These are phyloP conservation scores for Rubia occidens DNA, from an alignment of 305 asterid genomes.

Conservation along the genomic window DNA sequence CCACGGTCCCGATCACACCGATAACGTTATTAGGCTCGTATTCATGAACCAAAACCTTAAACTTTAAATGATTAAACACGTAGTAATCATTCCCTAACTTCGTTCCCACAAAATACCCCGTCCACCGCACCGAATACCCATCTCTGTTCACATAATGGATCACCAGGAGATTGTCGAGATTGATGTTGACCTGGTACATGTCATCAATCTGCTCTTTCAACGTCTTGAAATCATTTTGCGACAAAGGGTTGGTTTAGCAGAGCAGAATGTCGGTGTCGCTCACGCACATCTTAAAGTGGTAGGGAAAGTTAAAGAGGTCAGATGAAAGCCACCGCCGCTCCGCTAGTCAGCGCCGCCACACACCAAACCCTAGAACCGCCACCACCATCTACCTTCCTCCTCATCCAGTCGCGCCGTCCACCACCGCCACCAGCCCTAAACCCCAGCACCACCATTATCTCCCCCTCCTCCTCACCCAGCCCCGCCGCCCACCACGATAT, in stretches of 20 bases:
- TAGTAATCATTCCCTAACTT: slow-evolving; percentile 20
- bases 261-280: slow-evolving; percentile 26
- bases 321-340: too few relatives aligned
- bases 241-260: slow-evolving; percentile 21
- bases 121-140: slow-evolving; percentile 28
- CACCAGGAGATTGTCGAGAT: slow-evolving; percentile 34
- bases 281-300: slow-evolving; percentile 26
- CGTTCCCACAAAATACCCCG: slow-evolving; percentile 31
- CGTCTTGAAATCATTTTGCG: slow-evolving; percentile 21
- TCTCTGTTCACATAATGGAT: slow-evolving; percentile 24
- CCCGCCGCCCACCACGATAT: too few relatives aligned
- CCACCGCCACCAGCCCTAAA: too few relatives aligned
- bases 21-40: slow-evolving; percentile 18
- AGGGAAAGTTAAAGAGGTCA: slow-evolving; percentile 33
- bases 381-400: too few relatives aligned
- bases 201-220: slow-evolving; percentile 28
- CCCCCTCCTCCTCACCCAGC: too few relatives aligned
- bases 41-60: slow-evolving; percentile 26
- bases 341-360: too few relatives aligned
- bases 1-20: slow-evolving; percentile 24
- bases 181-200: slow-evolving; percentile 32
- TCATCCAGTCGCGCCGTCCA: too few relatives aligned
- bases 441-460: too few relatives aligned
- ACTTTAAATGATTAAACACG: slow-evolving; percentile 25
- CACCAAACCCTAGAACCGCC: too few relatives aligned